These are phyloP conservation scores for Naematelia aurantialba DNA, from an alignment of 768 basidiomycete species.

Conservation along the genomic window DNA sequence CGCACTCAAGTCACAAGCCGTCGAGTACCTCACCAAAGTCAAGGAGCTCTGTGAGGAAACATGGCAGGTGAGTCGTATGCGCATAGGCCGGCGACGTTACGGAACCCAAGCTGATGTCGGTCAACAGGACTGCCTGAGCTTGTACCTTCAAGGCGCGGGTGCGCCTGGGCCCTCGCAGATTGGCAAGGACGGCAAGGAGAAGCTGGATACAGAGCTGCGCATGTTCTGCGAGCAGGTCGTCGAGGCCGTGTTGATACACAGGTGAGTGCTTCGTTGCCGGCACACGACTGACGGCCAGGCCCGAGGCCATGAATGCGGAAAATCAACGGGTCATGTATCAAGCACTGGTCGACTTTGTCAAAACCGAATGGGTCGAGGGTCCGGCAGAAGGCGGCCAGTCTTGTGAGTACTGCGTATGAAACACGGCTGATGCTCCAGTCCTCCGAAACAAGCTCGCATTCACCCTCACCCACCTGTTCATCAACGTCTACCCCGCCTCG, in stretches of 20 bases:
- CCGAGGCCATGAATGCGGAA: conserved; percentile 37
- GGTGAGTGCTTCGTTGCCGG: conserved; percentile 33
- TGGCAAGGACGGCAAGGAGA: conserved; percentile 50
- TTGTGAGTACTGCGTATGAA: conserved; percentile 59
- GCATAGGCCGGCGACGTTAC: conserved; percentile 54
- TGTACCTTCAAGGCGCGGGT: conserved; percentile 51
- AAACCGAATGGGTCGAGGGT: conserved; percentile 81
- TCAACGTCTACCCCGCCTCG: conserved; percentile 41
- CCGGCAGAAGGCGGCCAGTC: conserved; percentile 73
- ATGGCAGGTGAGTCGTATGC: conserved; percentile 65
- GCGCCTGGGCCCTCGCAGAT: conserved; percentile 31
- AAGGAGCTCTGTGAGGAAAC: conserved; percentile 65
- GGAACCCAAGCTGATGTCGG: conserved; percentile 73
- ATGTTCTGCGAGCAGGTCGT: conserved; percentile 50
- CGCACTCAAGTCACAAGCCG: conserved; percentile 74
- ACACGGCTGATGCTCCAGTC: conserved; percentile 55
- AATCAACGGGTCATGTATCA: conserved; percentile 58
- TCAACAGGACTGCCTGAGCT: conserved; percentile 47
- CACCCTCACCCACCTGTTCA: conserved; percentile 49
- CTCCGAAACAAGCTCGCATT: conserved; percentile 72
- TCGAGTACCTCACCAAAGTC: conserved; percentile 73
- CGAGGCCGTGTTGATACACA: conserved; percentile 43
- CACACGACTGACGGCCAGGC: conserved; percentile 40
- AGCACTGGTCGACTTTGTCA: conserved; percentile 74
- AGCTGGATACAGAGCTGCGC: conserved; percentile 45